These are phyloP conservation scores for Umbelopsis sp. DNA, from an alignment of 371 early-diverging fungal species.

Conservation along the genomic window DNA sequence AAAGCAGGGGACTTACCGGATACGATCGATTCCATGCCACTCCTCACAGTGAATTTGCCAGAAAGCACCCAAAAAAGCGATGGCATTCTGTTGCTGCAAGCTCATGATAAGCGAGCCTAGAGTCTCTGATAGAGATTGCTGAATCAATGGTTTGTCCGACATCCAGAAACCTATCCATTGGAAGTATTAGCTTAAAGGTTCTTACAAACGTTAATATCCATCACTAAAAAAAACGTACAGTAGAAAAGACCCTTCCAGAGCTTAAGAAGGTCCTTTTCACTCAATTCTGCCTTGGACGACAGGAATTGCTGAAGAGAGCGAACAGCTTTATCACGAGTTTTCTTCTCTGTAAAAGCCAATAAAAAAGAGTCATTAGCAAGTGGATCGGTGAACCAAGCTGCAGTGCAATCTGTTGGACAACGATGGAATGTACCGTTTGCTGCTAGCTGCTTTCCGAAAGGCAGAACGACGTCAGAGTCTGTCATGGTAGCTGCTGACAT, in stretches of 20 bases:
- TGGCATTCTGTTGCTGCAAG: slow-evolving; percentile 57
- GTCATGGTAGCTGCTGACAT: slow-evolving; percentile 25
- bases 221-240: slow-evolving; percentile 57
- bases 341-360: slow-evolving; percentile 64
- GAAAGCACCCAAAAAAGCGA: slow-evolving; percentile 76
- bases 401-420: background rate
- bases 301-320: slow-evolving; percentile 68
- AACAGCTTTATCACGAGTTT: slow-evolving; percentile 84
- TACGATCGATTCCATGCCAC: slow-evolving; percentile 89
- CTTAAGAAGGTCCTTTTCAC: slow-evolving; percentile 75
- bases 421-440: slow-evolving; percentile 52
- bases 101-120: slow-evolving; percentile 69
- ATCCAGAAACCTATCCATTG: slow-evolving; percentile 83
- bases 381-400: background rate
- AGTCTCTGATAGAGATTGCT: slow-evolving; percentile 83
- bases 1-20: slow-evolving; percentile 54
- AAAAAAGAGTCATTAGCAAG: background rate
- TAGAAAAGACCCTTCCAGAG: slow-evolving; percentile 95
- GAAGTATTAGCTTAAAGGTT: background rate
- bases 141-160: slow-evolving; percentile 92
- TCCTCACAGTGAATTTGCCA: slow-evolving; percentile 84
- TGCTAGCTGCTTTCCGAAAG: slow-evolving; percentile 69
- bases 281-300: slow-evolving; percentile 55
- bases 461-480: slow-evolving; percentile 34
- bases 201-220: background rate